These are phyloP conservation scores for Microcos paniculata DNA, from an alignment of 345 rosid genomes.

Conservation along the genomic window DNA sequence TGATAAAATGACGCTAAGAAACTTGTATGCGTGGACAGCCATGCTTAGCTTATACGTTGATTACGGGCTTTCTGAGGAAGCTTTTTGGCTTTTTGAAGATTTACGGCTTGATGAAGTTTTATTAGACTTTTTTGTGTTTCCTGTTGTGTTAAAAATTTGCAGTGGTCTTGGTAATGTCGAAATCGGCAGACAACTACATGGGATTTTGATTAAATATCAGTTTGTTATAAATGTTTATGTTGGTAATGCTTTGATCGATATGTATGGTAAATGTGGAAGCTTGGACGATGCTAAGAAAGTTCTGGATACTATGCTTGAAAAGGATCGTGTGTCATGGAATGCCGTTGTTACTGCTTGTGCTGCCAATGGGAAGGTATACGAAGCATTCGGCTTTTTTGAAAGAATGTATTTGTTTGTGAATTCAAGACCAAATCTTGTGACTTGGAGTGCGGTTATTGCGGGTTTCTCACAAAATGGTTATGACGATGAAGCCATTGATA, in stretches of 20 bases:
- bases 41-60: constrained; percentile 43
- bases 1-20: constrained; percentile 43
- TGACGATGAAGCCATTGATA: constrained; percentile 47
- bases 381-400: constrained; percentile 38
- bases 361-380: constrained; percentile 42
- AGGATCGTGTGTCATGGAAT: constrained; percentile 58
- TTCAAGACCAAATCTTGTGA: constrained; percentile 43
- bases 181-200: constrained; percentile 47
- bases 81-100: constrained; percentile 29
- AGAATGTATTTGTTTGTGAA: constrained; percentile 32
- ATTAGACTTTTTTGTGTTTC: constrained; percentile 48
- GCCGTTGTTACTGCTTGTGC: constrained; percentile 51
- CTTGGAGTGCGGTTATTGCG: constrained; percentile 66
- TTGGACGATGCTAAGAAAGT: constrained; percentile 43
- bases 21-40: constrained; percentile 51
- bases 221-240: constrained; percentile 39
- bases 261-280: constrained; percentile 54
- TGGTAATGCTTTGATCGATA: constrained; percentile 50
- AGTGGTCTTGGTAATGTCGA: constrained; percentile 37
- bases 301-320: constrained; percentile 33
- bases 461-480: constrained; percentile 58
- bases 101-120: constrained; percentile 30
- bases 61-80: constrained; percentile 39
- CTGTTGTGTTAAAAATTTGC: constrained; percentile 44
- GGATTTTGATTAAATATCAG: constrained; percentile 38